Conservation (phyloP, 441 rosid genomes). For the Adansonia rubrostipa region DNA sequence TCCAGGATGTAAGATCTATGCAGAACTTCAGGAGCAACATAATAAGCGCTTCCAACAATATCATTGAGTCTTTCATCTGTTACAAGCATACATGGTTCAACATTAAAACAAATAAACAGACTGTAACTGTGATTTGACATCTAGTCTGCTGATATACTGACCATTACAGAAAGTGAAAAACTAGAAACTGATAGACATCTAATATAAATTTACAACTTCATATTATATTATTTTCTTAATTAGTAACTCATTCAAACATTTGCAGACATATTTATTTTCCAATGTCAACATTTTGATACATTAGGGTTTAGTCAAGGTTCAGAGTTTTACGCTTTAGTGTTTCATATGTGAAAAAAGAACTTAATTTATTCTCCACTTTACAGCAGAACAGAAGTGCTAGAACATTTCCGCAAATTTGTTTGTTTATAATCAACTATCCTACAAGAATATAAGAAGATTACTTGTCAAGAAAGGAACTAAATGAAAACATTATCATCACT, state of each 20-base stretch:
- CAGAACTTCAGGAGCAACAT: slow-evolving; percentile 98
- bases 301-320: neutral
- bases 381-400: neutral
- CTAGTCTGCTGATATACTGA: neutral
- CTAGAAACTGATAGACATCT: neutral
- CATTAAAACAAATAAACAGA: neutral
- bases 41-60: slow-evolving; percentile 95
- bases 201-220: neutral
- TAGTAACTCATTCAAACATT: neutral
- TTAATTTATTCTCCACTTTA: slow-evolving; percentile 8
- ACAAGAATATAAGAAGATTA: neutral
- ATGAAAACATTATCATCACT: slow-evolving; percentile 19
- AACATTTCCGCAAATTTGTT: neutral
- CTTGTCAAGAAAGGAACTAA: neutral
- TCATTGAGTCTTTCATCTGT: slow-evolving; percentile 91
- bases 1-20: slow-evolving; percentile 89
- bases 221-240: neutral
- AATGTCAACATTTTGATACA: neutral
- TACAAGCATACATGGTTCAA: slow-evolving; percentile 3
- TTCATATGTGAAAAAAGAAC: neutral
- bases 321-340: neutral
- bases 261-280: neutral
- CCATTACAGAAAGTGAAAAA: neutral
- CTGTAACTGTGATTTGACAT: neutral
- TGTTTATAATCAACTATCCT: neutral